Base-by-base conservation (phyloP, 2,329 filamentous ascomycete genomes). In the Penicillium capsulatum region DNA sequence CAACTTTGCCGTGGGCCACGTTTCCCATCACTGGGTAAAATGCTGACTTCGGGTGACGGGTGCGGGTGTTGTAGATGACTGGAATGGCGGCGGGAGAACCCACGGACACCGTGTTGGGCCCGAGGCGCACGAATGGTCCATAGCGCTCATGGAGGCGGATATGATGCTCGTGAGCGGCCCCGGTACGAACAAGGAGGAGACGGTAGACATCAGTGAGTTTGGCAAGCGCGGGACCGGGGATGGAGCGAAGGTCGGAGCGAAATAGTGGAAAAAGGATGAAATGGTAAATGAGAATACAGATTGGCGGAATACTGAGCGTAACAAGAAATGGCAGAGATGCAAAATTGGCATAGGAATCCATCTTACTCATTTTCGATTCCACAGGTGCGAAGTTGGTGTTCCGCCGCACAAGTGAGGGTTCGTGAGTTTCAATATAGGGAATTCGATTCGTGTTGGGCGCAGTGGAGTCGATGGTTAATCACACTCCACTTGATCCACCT, bases 81-180 rank as follows among this genome's bases (percentile, higher is more conserved):
- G 34, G 33, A 5, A 50, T 38, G 4, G 33, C 44, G 3, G 17
- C 17, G 3, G 47, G 47, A 17, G 16, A 31, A 4, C 32, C 17
- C 2, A 49, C 28, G 8, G 34, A 44, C 17, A 49, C 44, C n/a
- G 16, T 40, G 32, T 49, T 49, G 11, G 47, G 47, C 10, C 47
- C 47, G 5, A 44, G 34, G 14, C 47, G 42, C 22, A 50, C 45
- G 11, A 46, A 14, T 1, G 35, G 31, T n/a, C 48, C 48, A 34
- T 50, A 39, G 10, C 34, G 34, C 16, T 42, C 7, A 27, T 50
- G 48, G 26, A 48, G 42, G 2, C 14, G n/a, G 22, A 29, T 31
- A 17, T 48, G 36, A 30, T 38, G 32, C 15, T 46, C 40, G 14
- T 41, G 45, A 15, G 30, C 31, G 7, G 9, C 17, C 13, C 39